A percentile compares a stretch with the other conserved stretches of the same genome.
Conservation (phyloP, 768 basidiomycete species). For the Mrakia frigida region DNA sequence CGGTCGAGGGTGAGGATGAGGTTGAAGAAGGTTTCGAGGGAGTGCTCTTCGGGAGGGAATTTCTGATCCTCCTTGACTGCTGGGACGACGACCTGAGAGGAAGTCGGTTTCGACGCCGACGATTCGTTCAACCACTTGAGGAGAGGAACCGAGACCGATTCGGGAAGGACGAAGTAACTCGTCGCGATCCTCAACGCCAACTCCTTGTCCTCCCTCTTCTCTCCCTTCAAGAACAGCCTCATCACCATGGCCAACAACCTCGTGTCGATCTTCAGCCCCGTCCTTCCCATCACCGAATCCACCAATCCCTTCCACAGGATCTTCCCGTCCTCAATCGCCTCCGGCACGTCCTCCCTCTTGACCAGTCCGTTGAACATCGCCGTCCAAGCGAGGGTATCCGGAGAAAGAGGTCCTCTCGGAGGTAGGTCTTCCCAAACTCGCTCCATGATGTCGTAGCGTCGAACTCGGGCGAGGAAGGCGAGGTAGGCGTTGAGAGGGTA, state of each 20-base stretch:
- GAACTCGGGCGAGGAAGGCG: background rate
- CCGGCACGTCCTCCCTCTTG: conserved; percentile 1
- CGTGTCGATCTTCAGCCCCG: conserved; percentile 7
- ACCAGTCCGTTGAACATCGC: conserved; percentile 8
- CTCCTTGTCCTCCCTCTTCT: conserved; percentile 1
- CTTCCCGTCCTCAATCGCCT: conserved; percentile 9
- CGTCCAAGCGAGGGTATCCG: conserved; percentile 12
- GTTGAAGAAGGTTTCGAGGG: conserved; percentile 13
- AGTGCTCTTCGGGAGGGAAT: background rate
- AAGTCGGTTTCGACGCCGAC: background rate
- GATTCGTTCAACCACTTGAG: background rate
- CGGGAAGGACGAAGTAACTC: background rate
- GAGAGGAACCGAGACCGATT: background rate
- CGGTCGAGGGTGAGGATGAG: conserved; percentile 9
- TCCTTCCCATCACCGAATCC: background rate
- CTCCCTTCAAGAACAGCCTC: background rate
- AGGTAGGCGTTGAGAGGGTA: conserved; percentile 15
- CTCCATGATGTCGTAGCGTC: conserved; percentile 3
- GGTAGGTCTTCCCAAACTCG: conserved; percentile 3
- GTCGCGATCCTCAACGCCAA: background rate
- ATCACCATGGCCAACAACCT: conserved; percentile 12
- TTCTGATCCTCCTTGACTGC: background rate
- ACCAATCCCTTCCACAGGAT: conserved; percentile 3
- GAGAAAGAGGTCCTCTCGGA: background rate
- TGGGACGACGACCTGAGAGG: background rate